phyloP scores from a whole-genome alignment of 257 asterid genomes.

The Handroanthus guayacan region DNA sequence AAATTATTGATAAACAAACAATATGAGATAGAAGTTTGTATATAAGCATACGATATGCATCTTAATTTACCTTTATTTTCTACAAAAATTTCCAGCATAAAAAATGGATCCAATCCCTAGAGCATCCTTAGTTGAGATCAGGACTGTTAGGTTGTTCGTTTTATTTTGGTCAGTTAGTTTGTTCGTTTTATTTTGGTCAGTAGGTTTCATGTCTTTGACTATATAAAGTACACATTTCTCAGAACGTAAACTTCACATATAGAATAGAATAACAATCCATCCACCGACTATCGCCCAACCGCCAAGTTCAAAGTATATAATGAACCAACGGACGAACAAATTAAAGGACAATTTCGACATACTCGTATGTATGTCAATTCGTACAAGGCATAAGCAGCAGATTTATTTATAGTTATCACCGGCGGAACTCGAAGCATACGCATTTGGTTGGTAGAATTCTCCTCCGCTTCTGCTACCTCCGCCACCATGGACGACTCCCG shows the following conservation, averaged over 20 bases:
- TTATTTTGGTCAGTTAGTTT: too few relatives aligned
- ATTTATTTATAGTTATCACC: slow-evolving; percentile 76
- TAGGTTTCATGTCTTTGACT: too few relatives aligned
- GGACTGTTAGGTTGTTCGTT: too few relatives aligned
- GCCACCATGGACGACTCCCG: slow-evolving; percentile 95
- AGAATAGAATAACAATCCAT: too few relatives aligned
- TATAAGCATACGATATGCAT: neutral
- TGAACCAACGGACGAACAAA: neutral
- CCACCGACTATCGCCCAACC: too few relatives aligned
- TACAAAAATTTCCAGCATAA: neutral
- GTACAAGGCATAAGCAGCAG: slow-evolving; percentile 85
- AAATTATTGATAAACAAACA: slow-evolving; percentile 6
- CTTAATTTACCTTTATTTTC: neutral
- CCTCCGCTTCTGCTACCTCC: slow-evolving; percentile 95
- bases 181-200: too few relatives aligned
- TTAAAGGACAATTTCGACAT: slow-evolving; percentile 30
- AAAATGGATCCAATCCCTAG: neutral
- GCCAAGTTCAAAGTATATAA: neutral
- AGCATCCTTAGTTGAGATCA: neutral
- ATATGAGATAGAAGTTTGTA: slow-evolving; percentile 9
- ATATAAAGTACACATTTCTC: too few relatives aligned
- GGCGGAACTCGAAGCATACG: slow-evolving; percentile 85
- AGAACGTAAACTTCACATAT: too few relatives aligned
- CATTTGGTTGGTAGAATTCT: slow-evolving; percentile 77
- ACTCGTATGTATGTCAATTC: slow-evolving; percentile 85